Base-by-base conservation (phyloP, 1,284 basidiomycete genomes). In the Puccinia novopanici region DNA sequence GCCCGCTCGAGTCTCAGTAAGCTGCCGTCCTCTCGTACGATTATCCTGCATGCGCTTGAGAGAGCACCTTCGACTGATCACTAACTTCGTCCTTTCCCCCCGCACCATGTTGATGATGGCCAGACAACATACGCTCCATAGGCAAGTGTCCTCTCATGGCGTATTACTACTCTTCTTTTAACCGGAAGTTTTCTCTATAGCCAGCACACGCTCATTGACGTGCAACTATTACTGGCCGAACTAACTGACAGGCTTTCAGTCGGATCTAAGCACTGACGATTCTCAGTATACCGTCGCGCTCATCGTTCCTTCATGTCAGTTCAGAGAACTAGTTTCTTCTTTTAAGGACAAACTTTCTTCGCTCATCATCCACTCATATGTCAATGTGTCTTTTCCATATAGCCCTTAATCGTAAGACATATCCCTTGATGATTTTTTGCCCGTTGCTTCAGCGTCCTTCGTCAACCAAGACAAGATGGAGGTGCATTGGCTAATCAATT, bases 121-220 rank as follows among this genome's bases (percentile, higher is more conserved):
- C 52, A 54, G 52, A 54, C 52, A 54, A 54, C 19, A 54, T 54
- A 54, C 52, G 52, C 52, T 54, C 52, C 52, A 54, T 54, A 54
- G 52, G 52, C 52, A 54, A 54, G 52, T 54, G 9, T n/a, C 8
- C 52, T 54, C n/a, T n/a, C n/a, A n/a, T n/a, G n/a, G n/a, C n/a
- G n/a, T 19, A 6, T 54, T 6, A 54, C 52, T 22, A 54, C n/a
- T 54, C 19, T 19, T n/a, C 13, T n/a, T n/a, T n/a, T n/a, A n/a
- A n/a, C n/a, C n/a, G n/a, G n/a, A n/a, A n/a, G n/a, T n/a, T n/a
- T n/a, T n/a, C n/a, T n/a, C n/a, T n/a, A n/a, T n/a, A n/a, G n/a
- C n/a, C n/a, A n/a, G n/a, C n/a, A n/a, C n/a, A n/a, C n/a, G 22
- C 52, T 54, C 52, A 54, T n/a, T 54, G n/a, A n/a, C n/a, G n/a